A percentile compares a stretch with the other conserved stretches of the same genome.
Evolutionary conservation across 2,329 filamentous ascomycete genomes (phyloP).

Genomic region (Coniosporium tulheliwenetii): DNA sequence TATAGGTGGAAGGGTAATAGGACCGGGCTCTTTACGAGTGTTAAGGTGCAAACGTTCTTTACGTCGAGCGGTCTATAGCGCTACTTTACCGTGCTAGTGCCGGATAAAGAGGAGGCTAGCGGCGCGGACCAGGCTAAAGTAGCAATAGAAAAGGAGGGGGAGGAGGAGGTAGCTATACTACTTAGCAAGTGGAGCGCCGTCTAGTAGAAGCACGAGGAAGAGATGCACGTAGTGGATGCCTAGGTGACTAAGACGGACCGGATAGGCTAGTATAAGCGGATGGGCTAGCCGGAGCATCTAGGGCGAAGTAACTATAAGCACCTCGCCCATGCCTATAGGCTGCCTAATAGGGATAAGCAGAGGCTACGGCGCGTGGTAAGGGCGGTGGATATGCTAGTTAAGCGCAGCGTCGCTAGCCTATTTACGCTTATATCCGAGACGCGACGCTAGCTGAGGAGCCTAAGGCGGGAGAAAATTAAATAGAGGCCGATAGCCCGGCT

Average conservation of each 20-base stretch:
- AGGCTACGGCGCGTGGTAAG: constrained; percentile 1
- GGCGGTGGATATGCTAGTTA: constrained; percentile 3
- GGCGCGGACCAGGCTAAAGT: background rate
- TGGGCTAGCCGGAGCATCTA: constrained; percentile 4
- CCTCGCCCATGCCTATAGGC: constrained; percentile 5
- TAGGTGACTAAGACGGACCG: constrained; percentile 5
- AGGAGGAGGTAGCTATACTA: constrained; percentile 1
- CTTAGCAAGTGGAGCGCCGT: background rate
- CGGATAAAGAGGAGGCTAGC: background rate
- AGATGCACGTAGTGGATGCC: constrained; percentile 3
- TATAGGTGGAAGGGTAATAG: constrained; percentile 2
- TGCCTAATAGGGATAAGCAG: constrained; percentile 3
- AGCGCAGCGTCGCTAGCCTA: constrained; percentile 5
- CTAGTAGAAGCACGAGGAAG: background rate
- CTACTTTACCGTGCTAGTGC: too few relatives aligned
- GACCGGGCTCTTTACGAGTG: constrained; percentile 1
- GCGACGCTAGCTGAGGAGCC: constrained; percentile 5
- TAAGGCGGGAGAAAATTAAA: constrained; percentile 4
- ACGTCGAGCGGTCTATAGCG: too few relatives aligned
- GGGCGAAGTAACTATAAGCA: constrained; percentile 2
- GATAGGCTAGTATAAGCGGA: constrained; percentile 5
- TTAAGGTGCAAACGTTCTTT: too few relatives aligned
- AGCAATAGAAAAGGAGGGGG: background rate
- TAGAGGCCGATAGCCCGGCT: constrained; percentile 5
- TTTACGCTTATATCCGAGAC: constrained; percentile 4